These are phyloP conservation scores for Terana coerulea DNA, from an alignment of 768 basidiomycete species.

Conservation along the genomic window DNA sequence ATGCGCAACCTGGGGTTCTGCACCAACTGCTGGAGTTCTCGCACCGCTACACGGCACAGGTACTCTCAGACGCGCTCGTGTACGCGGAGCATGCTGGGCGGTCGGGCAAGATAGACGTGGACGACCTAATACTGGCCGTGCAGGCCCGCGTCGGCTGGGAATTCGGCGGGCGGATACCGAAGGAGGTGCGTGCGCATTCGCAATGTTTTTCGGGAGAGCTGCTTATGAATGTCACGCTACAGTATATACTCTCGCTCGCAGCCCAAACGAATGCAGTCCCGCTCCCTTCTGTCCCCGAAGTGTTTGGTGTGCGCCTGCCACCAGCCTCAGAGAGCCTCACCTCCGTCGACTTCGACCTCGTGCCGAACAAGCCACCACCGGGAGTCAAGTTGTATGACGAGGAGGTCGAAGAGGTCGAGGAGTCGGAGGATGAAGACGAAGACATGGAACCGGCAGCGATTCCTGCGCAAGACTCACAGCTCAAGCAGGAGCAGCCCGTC, in stretches of 20 bases:
- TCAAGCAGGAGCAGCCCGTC: slow-evolving; percentile 16
- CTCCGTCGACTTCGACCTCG: slow-evolving; percentile 79
- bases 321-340: slow-evolving; percentile 65
- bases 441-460: slow-evolving; percentile 70
- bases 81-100: slow-evolving; percentile 86
- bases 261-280: slow-evolving; percentile 79
- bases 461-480: slow-evolving; percentile 25
- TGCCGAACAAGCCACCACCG: slow-evolving; percentile 82
- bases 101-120: slow-evolving; percentile 75
- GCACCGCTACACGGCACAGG: slow-evolving; percentile 79
- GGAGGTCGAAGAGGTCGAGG: slow-evolving; percentile 79
- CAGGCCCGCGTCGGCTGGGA: slow-evolving; percentile 93
- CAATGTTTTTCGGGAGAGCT: no score
- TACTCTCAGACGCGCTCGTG: slow-evolving; percentile 79
- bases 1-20: slow-evolving; percentile 81
- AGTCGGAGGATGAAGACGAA: slow-evolving; percentile 63
- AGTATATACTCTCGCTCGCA: slow-evolving; percentile 80
- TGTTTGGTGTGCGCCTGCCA: slow-evolving; percentile 84
- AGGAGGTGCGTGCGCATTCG: slow-evolving; percentile 67
- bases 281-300: slow-evolving; percentile 81
- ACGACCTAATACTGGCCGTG: slow-evolving; percentile 76
- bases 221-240: slow-evolving; percentile 9
- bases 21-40: slow-evolving; percentile 87
- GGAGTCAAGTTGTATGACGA: slow-evolving; percentile 74
- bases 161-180: slow-evolving; percentile 83